phyloP scores from a whole-genome alignment of 2,329 filamentous ascomycete genomes.

The Epichloe glyceriae region DNA sequence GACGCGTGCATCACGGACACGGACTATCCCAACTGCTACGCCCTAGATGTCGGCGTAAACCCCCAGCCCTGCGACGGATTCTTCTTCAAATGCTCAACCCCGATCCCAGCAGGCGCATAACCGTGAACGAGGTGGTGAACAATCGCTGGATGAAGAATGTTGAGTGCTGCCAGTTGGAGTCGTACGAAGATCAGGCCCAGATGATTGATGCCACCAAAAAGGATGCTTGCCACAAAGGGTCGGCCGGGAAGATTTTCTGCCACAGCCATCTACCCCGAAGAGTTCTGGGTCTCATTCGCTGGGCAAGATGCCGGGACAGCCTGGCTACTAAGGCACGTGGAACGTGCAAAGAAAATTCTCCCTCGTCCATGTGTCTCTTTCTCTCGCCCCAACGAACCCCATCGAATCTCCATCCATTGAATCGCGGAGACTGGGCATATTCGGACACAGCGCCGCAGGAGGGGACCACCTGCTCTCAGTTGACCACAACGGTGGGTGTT shows the following conservation, averaged over 20 bases:
- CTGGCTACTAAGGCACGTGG: constrained; percentile 32
- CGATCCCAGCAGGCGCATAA: constrained; percentile 55
- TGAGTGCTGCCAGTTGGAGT: constrained; percentile 67
- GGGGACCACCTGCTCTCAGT: neutral
- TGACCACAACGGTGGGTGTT: constrained; percentile 2
- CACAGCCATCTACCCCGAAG: constrained; percentile 44
- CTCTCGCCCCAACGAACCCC: neutral
- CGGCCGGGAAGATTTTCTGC: constrained; percentile 40
- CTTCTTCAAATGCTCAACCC: constrained; percentile 76
- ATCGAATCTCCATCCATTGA: neutral
- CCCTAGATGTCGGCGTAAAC: constrained; percentile 52
- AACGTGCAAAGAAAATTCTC: neutral
- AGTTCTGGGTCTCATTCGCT: constrained; percentile 33
- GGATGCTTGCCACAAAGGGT: constrained; percentile 27
- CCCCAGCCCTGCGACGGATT: constrained; percentile 57
- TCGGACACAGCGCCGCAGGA: neutral
- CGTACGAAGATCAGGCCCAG: constrained; percentile 49
- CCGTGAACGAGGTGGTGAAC: constrained; percentile 54
- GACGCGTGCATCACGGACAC: constrained; percentile 34
- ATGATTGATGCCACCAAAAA: constrained; percentile 51
- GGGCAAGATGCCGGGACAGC: constrained; percentile 42
- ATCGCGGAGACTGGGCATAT: neutral
- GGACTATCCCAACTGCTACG: constrained; percentile 51
- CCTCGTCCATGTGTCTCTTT: neutral
- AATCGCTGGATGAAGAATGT: constrained; percentile 62